phyloP scores from a whole-genome alignment of 2,329 filamentous ascomycete species.

The Xylaria multiplex region DNA sequence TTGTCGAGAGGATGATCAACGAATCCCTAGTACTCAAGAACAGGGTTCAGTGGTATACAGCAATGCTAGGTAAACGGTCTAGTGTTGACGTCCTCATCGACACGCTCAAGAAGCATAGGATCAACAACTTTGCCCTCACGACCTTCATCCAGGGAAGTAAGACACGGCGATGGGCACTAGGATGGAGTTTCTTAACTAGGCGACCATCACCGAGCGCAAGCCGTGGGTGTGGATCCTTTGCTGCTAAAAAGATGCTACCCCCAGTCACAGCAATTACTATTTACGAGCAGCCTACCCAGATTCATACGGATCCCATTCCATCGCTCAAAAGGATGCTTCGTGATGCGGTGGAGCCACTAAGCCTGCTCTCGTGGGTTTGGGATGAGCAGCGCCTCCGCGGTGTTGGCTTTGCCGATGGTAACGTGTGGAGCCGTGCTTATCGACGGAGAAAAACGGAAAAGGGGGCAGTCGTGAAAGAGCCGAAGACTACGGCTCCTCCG shows the following conservation, averaged over 20 bases:
- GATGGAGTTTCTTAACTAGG: constrained; percentile 80
- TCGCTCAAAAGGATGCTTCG: constrained; percentile 50
- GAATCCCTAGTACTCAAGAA: constrained; percentile 71
- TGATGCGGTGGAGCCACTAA: constrained; percentile 63
- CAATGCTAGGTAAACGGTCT: constrained; percentile 85
- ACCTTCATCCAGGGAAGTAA: constrained; percentile 80
- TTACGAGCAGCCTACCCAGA: constrained; percentile 50
- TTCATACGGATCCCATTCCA: constrained; percentile 13
- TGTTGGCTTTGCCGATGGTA: constrained; percentile 70
- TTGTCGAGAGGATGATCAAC: constrained; percentile 75
- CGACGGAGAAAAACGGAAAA: constrained; percentile 65
- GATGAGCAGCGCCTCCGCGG: constrained; percentile 63
- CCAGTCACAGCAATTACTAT: constrained; percentile 53
- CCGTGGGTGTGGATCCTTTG: constrained; percentile 55
- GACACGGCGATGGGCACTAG: constrained; percentile 87
- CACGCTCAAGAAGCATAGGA: constrained; percentile 62
- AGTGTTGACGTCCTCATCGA: constrained; percentile 73
- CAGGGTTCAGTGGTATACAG: constrained; percentile 85
- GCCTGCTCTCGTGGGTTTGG: constrained; percentile 73
- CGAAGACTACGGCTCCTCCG: constrained; percentile 26
- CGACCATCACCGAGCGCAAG: constrained; percentile 65
- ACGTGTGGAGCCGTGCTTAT: constrained; percentile 83
- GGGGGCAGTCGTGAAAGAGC: constrained; percentile 35
- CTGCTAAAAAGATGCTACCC: constrained; percentile 58
- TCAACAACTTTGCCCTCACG: constrained; percentile 84